Percentiles rank a stretch among this genome's conserved stretches.
phyloP scores from a whole-genome alignment of 2,329 filamentous ascomycete species.

The Diaporthe sp. region DNA sequence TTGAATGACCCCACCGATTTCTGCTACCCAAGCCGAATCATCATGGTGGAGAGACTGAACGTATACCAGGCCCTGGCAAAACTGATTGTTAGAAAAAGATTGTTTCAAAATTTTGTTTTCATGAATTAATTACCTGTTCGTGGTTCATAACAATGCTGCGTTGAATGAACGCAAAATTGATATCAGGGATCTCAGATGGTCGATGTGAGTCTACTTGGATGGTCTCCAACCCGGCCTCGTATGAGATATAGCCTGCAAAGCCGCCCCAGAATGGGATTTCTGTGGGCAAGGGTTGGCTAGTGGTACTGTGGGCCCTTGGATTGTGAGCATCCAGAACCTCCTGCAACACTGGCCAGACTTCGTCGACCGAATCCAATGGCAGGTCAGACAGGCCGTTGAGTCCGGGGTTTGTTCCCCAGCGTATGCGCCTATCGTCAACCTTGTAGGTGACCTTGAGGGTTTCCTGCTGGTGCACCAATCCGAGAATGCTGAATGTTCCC shows the following conservation, averaged over 20 bases:
- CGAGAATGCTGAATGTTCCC: background rate
- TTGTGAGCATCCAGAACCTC: background rate
- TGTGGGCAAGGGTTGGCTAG: background rate
- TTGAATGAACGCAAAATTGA: background rate
- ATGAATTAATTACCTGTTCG: background rate
- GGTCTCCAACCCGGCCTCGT: slow-evolving; percentile 3
- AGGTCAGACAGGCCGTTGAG: background rate
- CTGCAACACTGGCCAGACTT: slow-evolving; percentile 8
- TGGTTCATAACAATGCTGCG: slow-evolving; percentile 1
- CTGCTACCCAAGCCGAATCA: background rate
- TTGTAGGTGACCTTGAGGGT: slow-evolving; percentile 8
- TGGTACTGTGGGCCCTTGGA: background rate
- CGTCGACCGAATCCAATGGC: background rate
- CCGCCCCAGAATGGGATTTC: slow-evolving; percentile 7
- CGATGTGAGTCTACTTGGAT: slow-evolving; percentile 1
- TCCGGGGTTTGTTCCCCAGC: background rate
- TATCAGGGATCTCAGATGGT: background rate
- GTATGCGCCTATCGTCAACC: slow-evolving; percentile 1
- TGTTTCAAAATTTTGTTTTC: background rate
- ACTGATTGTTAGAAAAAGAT: background rate
- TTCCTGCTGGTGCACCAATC: background rate
- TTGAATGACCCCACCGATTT: background rate
- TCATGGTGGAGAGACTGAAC: background rate
- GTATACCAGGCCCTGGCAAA: background rate
- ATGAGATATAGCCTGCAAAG: background rate